These are phyloP conservation scores for Symbiotaphrina buchneri DNA, from an alignment of 495 filamentous ascomycete genomes.

Conservation along the genomic window DNA sequence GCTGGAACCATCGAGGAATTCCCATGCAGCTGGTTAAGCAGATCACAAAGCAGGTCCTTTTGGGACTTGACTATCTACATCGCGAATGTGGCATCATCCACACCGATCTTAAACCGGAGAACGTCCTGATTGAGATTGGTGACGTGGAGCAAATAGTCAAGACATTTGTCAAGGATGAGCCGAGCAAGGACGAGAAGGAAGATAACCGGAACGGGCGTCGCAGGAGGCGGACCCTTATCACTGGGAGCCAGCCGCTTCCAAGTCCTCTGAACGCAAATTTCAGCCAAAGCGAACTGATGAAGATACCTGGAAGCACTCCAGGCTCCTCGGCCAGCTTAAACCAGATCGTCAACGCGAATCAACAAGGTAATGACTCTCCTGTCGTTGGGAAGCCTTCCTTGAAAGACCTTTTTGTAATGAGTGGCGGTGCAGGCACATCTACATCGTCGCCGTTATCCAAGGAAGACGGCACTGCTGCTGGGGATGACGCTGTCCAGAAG, in stretches of 20 bases:
- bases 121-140: constrained; percentile 96
- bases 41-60: constrained; percentile 92
- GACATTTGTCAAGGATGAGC: constrained; percentile 74
- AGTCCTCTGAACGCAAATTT: constrained; percentile 89
- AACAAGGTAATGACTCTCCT: constrained; percentile 29
- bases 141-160: constrained; percentile 95
- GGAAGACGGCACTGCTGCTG: constrained; percentile 4
- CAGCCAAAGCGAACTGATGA: constrained; percentile 42
- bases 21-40: constrained; percentile 93
- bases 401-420: constrained; percentile 19
- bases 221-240: constrained; percentile 82
- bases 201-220: constrained; percentile 87
- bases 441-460: constrained; percentile 9
- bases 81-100: constrained; percentile 98
- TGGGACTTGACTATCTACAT: constrained; percentile 90
- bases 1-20: constrained; percentile 93
- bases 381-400: constrained; percentile 9
- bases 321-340: constrained; percentile 66
- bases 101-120: constrained; percentile 94
- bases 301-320: constrained; percentile 40
- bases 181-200: constrained; percentile 46
- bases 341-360: constrained; percentile 53
- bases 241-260: constrained; percentile 87
- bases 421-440: constrained; percentile 12
- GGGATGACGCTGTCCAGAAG: constrained; percentile 52